Base-by-base conservation (phyloP, 768 basidiomycete genomes). In the Saitozyma sp. region DNA sequence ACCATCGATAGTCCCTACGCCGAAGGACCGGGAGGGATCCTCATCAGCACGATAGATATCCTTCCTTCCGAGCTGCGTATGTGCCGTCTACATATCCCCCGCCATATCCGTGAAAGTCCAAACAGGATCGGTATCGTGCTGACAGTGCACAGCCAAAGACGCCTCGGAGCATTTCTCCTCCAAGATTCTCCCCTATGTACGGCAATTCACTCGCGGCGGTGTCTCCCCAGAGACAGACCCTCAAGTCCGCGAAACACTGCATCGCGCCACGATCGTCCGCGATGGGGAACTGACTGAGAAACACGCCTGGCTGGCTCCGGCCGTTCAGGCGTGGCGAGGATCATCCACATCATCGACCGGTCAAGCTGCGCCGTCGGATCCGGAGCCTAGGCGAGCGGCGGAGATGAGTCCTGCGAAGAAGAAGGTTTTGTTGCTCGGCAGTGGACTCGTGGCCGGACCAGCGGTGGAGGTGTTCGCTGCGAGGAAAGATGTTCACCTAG, bases 381-480 rank as follows among this genome's bases (percentile, higher is more conserved):
- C 29, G 2, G 29, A 5, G 29, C 29, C 29, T 2, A 29, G 29
- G 29, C 29, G 29, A 29, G 29, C 29, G 29, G 29, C 29, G 29
- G 29, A 29, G 29, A 5, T 29, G 29, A 29, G 5, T 2, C 29
- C 2, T 29, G 29, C 29, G 29, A 29, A 29, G 81, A 85, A 83
- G 69, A 79, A 70, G 63, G 84, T 93, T 0, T 78, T 97, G 41
- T 82, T 96, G 71, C 83, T 97, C 2, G 94, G 94, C 8, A 92
- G 90, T 58, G 94, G 94, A n/a, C 92, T 96, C 87, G 94, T 97
- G 17, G 91, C 92, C 6, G 89, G 88, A 2, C 94, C 94, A 14
- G 90, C 90, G 0, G 87, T 92, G 3, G 85, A 89, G 56, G 85
- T 89, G 71, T 83, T 96, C 54, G 84, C 85, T 49, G 82, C 82